These are phyloP conservation scores for Megacollybia platyphylla DNA, from an alignment of 1,284 basidiomycete species.

Conservation along the genomic window DNA sequence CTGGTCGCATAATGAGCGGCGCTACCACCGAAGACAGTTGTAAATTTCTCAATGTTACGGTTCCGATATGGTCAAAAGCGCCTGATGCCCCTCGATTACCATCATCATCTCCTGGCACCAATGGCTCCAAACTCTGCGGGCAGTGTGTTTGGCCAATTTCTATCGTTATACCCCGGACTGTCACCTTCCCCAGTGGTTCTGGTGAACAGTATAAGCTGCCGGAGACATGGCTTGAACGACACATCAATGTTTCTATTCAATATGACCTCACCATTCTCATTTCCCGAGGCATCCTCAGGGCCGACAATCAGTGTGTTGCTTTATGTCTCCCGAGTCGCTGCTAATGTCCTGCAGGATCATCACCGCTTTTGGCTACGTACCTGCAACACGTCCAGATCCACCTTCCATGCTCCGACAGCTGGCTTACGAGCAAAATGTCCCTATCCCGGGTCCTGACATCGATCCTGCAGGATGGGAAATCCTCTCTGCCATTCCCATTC, in stretches of 20 bases:
- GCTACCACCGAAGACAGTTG: conserved; percentile 13
- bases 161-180: conserved; percentile 18
- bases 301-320: conserved; percentile 18
- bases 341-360: conserved; percentile 11
- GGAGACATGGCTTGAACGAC: conserved; percentile 20
- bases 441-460: conserved; percentile 17
- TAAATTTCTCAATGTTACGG: conserved; percentile 18
- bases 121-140: conserved; percentile 16
- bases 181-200: conserved; percentile 7
- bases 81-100: conserved; percentile 14
- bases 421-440: conserved; percentile 18
- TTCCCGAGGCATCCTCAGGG: conserved; percentile 18
- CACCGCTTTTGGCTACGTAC: conserved; percentile 21
- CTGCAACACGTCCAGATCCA: conserved; percentile 18
- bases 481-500: conserved; percentile 13
- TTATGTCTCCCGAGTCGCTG: neutral
- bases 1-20: conserved; percentile 20
- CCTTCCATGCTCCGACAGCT: conserved; percentile 20
- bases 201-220: conserved; percentile 12
- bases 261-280: conserved; percentile 22
- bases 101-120: conserved; percentile 4
- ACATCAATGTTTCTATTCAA: conserved; percentile 15
- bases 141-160: conserved; percentile 22
- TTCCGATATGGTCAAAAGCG: conserved; percentile 19
- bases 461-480: conserved; percentile 25